Conservation (phyloP, 495 filamentous ascomycete genomes). For the Aspergillus saccharolyticus region DNA sequence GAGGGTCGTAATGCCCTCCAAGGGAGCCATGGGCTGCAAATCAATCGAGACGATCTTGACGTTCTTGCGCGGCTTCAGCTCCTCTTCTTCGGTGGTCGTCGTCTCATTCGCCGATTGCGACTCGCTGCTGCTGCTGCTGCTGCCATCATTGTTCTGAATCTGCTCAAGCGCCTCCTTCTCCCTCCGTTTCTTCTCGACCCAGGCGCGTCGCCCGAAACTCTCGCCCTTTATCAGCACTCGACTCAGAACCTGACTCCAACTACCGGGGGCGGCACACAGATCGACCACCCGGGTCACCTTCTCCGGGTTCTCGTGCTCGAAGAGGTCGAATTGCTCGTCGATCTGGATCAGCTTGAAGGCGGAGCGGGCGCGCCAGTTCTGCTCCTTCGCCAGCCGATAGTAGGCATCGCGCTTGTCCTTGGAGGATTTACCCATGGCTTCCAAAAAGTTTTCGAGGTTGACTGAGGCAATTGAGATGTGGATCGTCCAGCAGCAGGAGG, state of each 20-base stretch:
- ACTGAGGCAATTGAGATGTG: constrained; percentile 9
- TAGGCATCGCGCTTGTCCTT: constrained; percentile 99
- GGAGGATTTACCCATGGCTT: constrained; percentile 99
- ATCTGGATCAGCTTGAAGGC: constrained; percentile 97
- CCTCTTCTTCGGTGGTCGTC: constrained; percentile 22
- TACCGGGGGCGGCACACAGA: constrained; percentile 91
- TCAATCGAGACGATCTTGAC: constrained; percentile 96
- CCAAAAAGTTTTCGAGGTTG: no score
- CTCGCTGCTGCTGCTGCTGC: background rate
- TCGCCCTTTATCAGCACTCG: constrained; percentile 89
- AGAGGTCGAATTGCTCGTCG: constrained; percentile 94
- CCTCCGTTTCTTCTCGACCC: constrained; percentile 71
- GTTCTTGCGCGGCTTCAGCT: constrained; percentile 57
- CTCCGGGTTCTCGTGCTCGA: constrained; percentile 54
- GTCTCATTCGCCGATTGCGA: constrained; percentile 1
- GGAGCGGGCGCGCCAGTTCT: constrained; percentile 93
- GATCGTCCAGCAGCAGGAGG: no score
- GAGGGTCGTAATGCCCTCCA: constrained; percentile 85
- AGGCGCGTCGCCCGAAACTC: constrained; percentile 75
- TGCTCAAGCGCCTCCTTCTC: constrained; percentile 41
- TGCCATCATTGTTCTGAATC: constrained; percentile 25
- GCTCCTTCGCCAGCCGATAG: constrained; percentile 95
- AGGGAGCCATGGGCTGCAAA: constrained; percentile 87
- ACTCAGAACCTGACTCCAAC: constrained; percentile 94
- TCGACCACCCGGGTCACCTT: constrained; percentile 90